These are phyloP conservation scores for Dictyostelium intermedium DNA, from an alignment of 78 protist genomes.

Conservation along the genomic window DNA sequence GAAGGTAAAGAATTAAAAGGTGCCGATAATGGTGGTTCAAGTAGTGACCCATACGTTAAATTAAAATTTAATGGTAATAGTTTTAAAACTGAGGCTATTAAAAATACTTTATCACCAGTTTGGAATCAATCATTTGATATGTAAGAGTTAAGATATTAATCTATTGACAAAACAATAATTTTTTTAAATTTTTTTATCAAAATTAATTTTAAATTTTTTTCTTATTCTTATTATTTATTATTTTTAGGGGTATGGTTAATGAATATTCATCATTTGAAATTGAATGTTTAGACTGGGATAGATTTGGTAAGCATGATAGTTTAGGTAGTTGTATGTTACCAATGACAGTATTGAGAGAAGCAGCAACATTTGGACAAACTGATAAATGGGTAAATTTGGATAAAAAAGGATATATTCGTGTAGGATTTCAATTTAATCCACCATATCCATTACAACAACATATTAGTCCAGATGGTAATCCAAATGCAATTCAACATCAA, in stretches of 20 bases:
- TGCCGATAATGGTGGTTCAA: background rate
- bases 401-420: slow-evolving; percentile 33
- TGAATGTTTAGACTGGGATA: slow-evolving; percentile 44
- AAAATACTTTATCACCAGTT: slow-evolving; percentile 17
- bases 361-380: background rate
- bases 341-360: background rate
- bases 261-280: background rate
- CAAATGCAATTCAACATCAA: background rate
- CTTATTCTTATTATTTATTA: background rate
- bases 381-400: slow-evolving; percentile 25
- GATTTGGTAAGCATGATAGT: slow-evolving; percentile 18
- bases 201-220: background rate
- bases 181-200: background rate
- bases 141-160: too few relatives aligned
- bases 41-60: slow-evolving; percentile 28
- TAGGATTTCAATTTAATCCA: slow-evolving; percentile 38
- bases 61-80: background rate
- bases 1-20: slow-evolving; percentile 42
- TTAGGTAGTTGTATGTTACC: background rate
- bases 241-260: background rate
- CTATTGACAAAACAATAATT: too few relatives aligned
- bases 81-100: slow-evolving; percentile 30
- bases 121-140: slow-evolving; percentile 22
- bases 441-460: slow-evolving; percentile 5
- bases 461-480: background rate